Evolutionary conservation across 2,329 filamentous ascomycete genomes (phyloP), one percentile per base, ranked within the genome.

Genomic region (Chrysosporium keratinophilum): DNA sequence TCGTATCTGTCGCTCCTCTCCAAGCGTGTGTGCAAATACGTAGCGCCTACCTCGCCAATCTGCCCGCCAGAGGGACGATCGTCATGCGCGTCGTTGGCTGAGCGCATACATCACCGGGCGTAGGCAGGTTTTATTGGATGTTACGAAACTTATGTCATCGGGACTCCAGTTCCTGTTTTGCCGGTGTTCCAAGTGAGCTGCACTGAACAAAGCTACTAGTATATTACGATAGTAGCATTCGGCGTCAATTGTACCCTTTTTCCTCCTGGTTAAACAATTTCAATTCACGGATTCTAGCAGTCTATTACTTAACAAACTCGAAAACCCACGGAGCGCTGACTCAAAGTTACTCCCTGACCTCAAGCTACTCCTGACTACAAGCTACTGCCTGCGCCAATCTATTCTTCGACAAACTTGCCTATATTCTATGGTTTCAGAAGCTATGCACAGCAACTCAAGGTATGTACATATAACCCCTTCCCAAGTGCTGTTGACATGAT

Each of bases 131-230:
- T 19, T n/a, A 19, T 33, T 50, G 23, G 37, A 43, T n/a, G 39
- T 35, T 50, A 3, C 48, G 10, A 23, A 23, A 43, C 39, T 50
- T 50, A 50, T 43, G 48, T 50, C 48, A 50, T 50, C 28, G 37
- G n/a, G 4, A n/a, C 20, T 39, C 39, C 48, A 34, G 39, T 42
- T 35, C 28, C 17, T 42, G 37, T 35, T 43, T 35, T 35, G n/a
- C n/a, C 34, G 17, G 31, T 35, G 42, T 28, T 28, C 17, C 15
- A 31, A 10, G 12, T 11, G 37, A 23, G 10, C 2, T 3, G 31
- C 11, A 10, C n/a, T 15, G 28, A 17, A 19, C 23, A 28, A 7
- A 28, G 23, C 23, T 28, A 28, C 34, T 9, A 47, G 14, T 35
- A 34, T 11, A 34, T 9, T 42, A 50, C 11, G 35, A 41, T 50